These are phyloP conservation scores for Knoxdaviesia proteae DNA, from an alignment of 2,329 filamentous ascomycete species.

Conservation along the genomic window DNA sequence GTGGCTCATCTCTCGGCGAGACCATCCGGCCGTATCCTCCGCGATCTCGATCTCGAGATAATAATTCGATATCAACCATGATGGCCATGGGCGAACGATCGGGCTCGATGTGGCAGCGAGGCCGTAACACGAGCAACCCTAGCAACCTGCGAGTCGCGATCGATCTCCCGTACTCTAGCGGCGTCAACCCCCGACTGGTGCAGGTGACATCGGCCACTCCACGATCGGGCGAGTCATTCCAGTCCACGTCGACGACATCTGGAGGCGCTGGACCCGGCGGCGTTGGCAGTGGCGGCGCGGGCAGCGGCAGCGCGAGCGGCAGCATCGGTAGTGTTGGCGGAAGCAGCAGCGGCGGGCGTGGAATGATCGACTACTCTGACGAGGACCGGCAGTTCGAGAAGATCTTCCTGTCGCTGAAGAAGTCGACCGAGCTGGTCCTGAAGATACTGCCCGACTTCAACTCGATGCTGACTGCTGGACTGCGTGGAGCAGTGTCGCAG, in stretches of 20 bases:
- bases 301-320: too few species aligned
- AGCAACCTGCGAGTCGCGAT: slow-evolving; percentile 36
- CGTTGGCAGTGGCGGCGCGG: too few species aligned
- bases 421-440: slow-evolving; percentile 52
- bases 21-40: slow-evolving; percentile 24
- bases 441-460: slow-evolving; percentile 50
- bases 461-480: slow-evolving; percentile 40
- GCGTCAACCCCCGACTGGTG: slow-evolving; percentile 22
- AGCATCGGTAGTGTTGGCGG: too few species aligned
- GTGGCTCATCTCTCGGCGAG: slow-evolving; percentile 13
- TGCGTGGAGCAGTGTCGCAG: slow-evolving; percentile 41
- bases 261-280: too few species aligned
- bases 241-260: slow-evolving; percentile 18
- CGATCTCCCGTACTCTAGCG: slow-evolving; percentile 29
- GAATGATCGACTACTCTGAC: slow-evolving; percentile 42
- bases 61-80: too few species aligned
- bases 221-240: slow-evolving; percentile 65
- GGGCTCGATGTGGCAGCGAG: too few species aligned
- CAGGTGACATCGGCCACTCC: slow-evolving; percentile 45
- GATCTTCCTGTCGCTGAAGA: slow-evolving; percentile 58
- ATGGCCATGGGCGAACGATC: slow-evolving; percentile 13
- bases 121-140: slow-evolving; percentile 22
- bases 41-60: too few species aligned
- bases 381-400: slow-evolving; percentile 67
- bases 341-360: slow-evolving; percentile 22